phyloP scores from a whole-genome alignment of 345 rosid species.

The Salix dunnii region DNA sequence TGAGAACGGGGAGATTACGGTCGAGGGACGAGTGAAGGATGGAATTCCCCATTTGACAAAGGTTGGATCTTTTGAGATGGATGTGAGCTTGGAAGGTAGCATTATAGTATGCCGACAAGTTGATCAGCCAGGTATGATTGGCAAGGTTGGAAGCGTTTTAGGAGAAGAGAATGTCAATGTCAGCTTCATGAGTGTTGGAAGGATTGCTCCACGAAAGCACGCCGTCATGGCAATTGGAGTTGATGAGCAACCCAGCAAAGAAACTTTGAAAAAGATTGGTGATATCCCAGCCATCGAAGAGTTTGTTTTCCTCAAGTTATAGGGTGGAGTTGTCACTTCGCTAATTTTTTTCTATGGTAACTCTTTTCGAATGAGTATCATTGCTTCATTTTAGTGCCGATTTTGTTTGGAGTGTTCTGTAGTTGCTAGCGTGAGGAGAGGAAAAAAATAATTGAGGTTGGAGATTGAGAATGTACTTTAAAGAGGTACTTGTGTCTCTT shows the following conservation, averaged over 20 bases:
- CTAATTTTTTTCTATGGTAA: too few species aligned
- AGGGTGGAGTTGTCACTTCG: not conserved
- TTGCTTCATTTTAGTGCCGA: constrained; percentile 4
- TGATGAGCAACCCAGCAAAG: constrained; percentile 20
- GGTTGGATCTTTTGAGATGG: constrained; percentile 30
- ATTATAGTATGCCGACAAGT: constrained; percentile 28
- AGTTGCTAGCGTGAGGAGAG: constrained; percentile 10
- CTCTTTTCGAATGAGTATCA: constrained; percentile 6
- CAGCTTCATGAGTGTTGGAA: constrained; percentile 33
- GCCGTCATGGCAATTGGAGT: constrained; percentile 36
- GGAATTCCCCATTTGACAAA: constrained; percentile 29
- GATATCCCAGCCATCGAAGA: constrained; percentile 26
- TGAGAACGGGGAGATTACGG: constrained; percentile 21
- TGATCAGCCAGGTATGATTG: constrained; percentile 33
- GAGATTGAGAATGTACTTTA: not conserved
- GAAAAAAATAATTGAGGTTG: constrained; percentile 22
- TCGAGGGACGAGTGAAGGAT: constrained; percentile 30
- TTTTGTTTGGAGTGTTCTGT: constrained; percentile 27
- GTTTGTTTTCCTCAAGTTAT: constrained; percentile 27
- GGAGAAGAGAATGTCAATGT: constrained; percentile 28
- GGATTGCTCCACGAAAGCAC: constrained; percentile 26
- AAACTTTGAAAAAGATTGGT: constrained; percentile 23
- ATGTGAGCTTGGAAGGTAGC: constrained; percentile 33
- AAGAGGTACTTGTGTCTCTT: not conserved
- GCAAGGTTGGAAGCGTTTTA: constrained; percentile 25